phyloP scores from a whole-genome alignment of 176 grass and related monocot species.

The Saccharum spontaneum region DNA sequence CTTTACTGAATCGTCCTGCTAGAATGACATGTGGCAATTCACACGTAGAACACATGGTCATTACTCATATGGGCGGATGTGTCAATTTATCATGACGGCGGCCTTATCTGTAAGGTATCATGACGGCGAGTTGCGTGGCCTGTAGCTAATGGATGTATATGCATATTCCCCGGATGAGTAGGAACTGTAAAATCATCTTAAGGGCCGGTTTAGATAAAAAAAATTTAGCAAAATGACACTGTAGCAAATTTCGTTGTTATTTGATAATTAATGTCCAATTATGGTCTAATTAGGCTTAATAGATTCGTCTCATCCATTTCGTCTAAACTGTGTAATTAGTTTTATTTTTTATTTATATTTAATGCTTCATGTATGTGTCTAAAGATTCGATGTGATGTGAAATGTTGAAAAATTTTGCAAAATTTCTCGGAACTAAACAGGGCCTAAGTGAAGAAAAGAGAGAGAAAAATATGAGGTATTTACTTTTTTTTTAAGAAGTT shows the following conservation, averaged over 20 bases:
- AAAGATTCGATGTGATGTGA: too few relatives aligned
- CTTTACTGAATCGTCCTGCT: not conserved
- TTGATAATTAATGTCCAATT: too few relatives aligned
- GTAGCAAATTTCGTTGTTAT: too few relatives aligned
- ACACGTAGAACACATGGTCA: not conserved
- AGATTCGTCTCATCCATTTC: too few relatives aligned
- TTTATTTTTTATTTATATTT: too few relatives aligned
- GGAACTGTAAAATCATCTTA: not conserved
- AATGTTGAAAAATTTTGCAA: too few relatives aligned
- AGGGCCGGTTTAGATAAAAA: too few relatives aligned
- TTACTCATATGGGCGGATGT: not conserved
- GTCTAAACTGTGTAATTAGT: too few relatives aligned
- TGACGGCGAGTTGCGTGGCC: not conserved
- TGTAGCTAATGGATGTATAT: not conserved
- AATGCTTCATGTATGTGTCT: too few relatives aligned
- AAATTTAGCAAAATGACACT: too few relatives aligned
- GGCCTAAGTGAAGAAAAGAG: not conserved
- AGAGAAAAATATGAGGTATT: not conserved
- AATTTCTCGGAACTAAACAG: too few relatives aligned
- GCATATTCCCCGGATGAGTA: not conserved
- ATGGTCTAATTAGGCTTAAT: too few relatives aligned
- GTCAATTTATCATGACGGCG: not conserved
- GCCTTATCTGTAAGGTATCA: not conserved
- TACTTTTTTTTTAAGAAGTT: not conserved
- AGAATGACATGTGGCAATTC: not conserved